These are phyloP conservation scores for Wilcoxina mikolae DNA, from an alignment of 495 filamentous ascomycete genomes.

Conservation along the genomic window DNA sequence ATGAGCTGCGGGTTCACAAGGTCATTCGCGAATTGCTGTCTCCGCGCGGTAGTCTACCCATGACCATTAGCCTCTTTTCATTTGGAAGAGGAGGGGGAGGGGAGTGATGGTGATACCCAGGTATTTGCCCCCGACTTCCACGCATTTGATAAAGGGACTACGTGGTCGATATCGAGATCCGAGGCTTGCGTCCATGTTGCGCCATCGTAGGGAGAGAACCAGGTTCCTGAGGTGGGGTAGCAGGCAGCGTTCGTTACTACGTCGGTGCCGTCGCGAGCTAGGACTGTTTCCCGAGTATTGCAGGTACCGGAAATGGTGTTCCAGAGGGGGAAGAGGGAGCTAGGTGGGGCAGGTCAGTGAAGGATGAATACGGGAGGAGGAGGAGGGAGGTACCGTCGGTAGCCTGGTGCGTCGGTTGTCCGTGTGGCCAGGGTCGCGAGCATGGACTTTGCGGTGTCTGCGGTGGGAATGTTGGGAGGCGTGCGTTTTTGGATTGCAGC, in stretches of 20 bases:
- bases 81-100: neutral
- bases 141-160: conserved; percentile 52
- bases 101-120: conserved; percentile 26
- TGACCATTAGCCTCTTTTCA: neutral
- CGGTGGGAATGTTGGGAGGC: conserved; percentile 45
- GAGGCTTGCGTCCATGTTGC: conserved; percentile 48
- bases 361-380: neutral
- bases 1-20: conserved; percentile 52
- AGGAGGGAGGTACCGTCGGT: conserved; percentile 31
- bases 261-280: conserved; percentile 50
- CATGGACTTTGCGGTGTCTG: conserved; percentile 37
- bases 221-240: conserved; percentile 42
- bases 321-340: conserved; percentile 55
- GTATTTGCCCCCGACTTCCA: conserved; percentile 47
- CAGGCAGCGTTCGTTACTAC: conserved; percentile 41
- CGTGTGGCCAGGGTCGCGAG: conserved; percentile 43
- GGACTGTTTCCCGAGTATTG: conserved; percentile 48
- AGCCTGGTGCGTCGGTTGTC: conserved; percentile 39
- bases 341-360: neutral
- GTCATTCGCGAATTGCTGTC: conserved; percentile 58
- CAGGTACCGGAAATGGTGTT: conserved; percentile 46
- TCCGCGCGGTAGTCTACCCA: conserved; percentile 46
- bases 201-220: conserved; percentile 55
- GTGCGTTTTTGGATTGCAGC: conserved; percentile 26
- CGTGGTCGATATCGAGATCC: conserved; percentile 59